A percentile compares a stretch with the other conserved stretches of the same genome.
Evolutionary conservation across 305 asterid genomes (phyloP).

Genomic region (Fraxinus sp.): DNA sequence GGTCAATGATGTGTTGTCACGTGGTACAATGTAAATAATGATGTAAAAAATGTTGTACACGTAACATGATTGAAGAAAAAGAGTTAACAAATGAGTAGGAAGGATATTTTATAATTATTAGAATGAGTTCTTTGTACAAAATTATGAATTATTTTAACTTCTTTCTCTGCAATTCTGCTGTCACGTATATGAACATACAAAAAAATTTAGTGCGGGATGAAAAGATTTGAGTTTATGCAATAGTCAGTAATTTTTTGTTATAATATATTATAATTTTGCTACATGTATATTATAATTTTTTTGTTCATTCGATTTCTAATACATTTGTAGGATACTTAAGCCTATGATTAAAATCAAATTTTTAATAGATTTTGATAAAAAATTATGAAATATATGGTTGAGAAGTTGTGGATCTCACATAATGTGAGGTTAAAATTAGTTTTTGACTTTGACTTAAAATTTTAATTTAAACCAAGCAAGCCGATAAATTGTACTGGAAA

Average conservation of each 20-base stretch:
- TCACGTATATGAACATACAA: neutral
- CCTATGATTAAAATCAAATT: neutral
- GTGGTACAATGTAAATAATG: neutral
- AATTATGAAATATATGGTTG: neutral
- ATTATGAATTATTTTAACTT: neutral
- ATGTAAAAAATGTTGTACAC: neutral
- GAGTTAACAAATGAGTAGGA: neutral
- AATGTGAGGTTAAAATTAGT: neutral
- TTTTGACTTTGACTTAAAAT: neutral
- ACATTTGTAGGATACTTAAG: neutral
- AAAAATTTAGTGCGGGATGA: neutral
- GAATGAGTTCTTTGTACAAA: neutral
- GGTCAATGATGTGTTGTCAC: too few relatives aligned
- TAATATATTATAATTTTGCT: too few relatives aligned
- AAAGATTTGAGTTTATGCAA: neutral
- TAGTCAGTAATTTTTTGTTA: neutral
- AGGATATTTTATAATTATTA: neutral
- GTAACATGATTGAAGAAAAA: neutral
- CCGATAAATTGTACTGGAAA: neutral
- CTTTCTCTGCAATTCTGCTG: neutral
- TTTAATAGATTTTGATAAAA: neutral
- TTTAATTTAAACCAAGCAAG: neutral
- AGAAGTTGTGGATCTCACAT: neutral
- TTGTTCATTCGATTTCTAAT: neutral
- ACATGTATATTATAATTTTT: too few relatives aligned